Evolutionary conservation across 1,139 yeast species (phyloP).

Genomic region (Hanseniaspora gamundiae): DNA sequence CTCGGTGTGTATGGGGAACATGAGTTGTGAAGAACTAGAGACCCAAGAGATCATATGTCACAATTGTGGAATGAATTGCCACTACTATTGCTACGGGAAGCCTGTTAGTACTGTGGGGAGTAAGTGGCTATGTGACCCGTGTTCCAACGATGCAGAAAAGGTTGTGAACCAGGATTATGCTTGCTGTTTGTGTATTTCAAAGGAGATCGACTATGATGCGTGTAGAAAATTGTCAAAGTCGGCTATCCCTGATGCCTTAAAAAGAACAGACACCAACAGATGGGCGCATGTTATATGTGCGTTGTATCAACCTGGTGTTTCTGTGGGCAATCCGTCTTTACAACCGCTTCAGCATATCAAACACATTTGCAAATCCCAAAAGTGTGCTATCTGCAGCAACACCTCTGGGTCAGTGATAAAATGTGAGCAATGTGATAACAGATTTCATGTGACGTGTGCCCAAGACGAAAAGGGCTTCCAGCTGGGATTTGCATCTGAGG

Average conservation of each 20-base stretch:
- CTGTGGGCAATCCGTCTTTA: slow-evolving; percentile 29
- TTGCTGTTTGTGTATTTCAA: slow-evolving; percentile 56
- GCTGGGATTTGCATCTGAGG: slow-evolving; percentile 27
- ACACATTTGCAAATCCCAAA: slow-evolving; percentile 18
- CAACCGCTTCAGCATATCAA: slow-evolving; percentile 34
- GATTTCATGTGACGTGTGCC: slow-evolving; percentile 60
- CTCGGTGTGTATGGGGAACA: slow-evolving; percentile 43
- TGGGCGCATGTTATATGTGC: slow-evolving; percentile 86
- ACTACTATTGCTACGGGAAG: slow-evolving; percentile 56
- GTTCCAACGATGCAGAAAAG: slow-evolving; percentile 61
- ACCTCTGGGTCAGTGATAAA: slow-evolving; percentile 31
- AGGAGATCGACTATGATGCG: slow-evolving; percentile 36
- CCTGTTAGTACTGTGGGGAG: not conserved
- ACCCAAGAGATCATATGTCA: slow-evolving; percentile 34
- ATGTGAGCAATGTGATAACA: slow-evolving; percentile 33
- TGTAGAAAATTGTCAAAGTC: slow-evolving; percentile 31
- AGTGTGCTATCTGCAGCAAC: slow-evolving; percentile 32
- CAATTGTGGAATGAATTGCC: slow-evolving; percentile 63
- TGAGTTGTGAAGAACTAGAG: slow-evolving; percentile 28
- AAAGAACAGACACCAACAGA: slow-evolving; percentile 52
- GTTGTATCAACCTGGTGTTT: slow-evolving; percentile 34
- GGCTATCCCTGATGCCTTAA: slow-evolving; percentile 53
- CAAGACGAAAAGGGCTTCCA: slow-evolving; percentile 34
- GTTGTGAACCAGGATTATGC: slow-evolving; percentile 43
- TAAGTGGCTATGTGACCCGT: slow-evolving; percentile 76